These are phyloP conservation scores for Knufia petricola DNA, from an alignment of 2,329 filamentous ascomycete genomes.

Conservation along the genomic window DNA sequence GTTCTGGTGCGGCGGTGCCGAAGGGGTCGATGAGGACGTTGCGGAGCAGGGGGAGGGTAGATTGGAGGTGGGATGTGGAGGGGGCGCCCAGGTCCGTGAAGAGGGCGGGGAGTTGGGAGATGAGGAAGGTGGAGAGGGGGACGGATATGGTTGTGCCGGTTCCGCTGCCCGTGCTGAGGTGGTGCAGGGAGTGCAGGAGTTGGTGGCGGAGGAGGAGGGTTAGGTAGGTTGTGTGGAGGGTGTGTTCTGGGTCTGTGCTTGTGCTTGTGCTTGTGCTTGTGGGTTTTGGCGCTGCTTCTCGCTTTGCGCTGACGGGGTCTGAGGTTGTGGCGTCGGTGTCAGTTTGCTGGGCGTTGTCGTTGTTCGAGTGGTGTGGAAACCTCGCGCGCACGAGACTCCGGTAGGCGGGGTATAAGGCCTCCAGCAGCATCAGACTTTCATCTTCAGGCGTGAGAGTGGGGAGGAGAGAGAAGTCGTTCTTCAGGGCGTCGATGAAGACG, in stretches of 20 bases:
- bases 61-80: constrained; percentile 40
- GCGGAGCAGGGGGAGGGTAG: constrained; percentile 58
- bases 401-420: constrained; percentile 57
- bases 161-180: constrained; percentile 34
- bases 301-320: not conserved
- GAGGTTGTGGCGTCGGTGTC: too few relatives aligned
- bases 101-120: constrained; percentile 25
- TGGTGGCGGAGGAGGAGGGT: constrained; percentile 36
- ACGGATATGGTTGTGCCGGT: constrained; percentile 36
- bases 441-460: constrained; percentile 66
- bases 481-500: constrained; percentile 37
- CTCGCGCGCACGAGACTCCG: constrained; percentile 45
- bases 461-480: constrained; percentile 62
- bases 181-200: constrained; percentile 34
- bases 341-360: too few relatives aligned
- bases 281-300: not conserved
- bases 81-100: constrained; percentile 30
- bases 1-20: constrained; percentile 43
- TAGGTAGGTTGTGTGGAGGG: constrained; percentile 35
- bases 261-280: too few relatives aligned
- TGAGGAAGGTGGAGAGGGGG: constrained; percentile 40
- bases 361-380: constrained; percentile 17
- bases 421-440: constrained; percentile 58
- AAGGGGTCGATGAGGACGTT: constrained; percentile 61
- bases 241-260: constrained; percentile 24